Evolutionary conservation across 2,329 filamentous ascomycete genomes (phyloP).

Genomic region (Penicillium sp.): DNA sequence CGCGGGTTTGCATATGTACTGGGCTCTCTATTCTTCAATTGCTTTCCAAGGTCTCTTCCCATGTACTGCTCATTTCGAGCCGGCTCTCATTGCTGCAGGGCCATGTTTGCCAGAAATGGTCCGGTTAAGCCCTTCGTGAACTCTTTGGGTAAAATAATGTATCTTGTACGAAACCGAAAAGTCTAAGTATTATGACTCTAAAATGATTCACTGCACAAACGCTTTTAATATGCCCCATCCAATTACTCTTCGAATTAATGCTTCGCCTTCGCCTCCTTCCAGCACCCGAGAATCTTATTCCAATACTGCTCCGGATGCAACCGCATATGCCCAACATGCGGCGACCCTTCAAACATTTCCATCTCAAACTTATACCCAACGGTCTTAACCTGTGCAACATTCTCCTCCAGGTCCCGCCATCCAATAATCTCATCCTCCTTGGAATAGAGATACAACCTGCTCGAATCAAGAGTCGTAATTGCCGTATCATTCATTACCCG

Average conservation of each 20-base stretch:
- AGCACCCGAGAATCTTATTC: conserved; percentile 29
- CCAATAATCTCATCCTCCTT: conserved; percentile 28
- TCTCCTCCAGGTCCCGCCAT: conserved; percentile 24
- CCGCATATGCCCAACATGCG: conserved; percentile 62
- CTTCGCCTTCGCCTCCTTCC: conserved; percentile 13
- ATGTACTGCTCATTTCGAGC: not conserved
- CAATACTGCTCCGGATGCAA: conserved; percentile 59
- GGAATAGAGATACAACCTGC: conserved; percentile 24
- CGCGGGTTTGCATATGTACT: not conserved
- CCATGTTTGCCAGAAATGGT: not conserved
- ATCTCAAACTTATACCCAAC: conserved; percentile 52
- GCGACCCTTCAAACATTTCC: conserved; percentile 57
- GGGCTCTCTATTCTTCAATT: not conserved
- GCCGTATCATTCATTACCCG: conserved; percentile 17
- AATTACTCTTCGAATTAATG: not conserved
- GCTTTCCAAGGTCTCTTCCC: not conserved
- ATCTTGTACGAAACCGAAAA: not conserved
- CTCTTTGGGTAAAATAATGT: no score
- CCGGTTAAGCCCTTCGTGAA: not conserved
- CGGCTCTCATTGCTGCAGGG: not conserved
- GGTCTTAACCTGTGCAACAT: conserved; percentile 23
- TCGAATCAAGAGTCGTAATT: conserved; percentile 4
- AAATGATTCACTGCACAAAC: not conserved
- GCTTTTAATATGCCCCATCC: not conserved
- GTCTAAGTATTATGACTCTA: not conserved